A percentile compares a stretch with the other conserved stretches of the same genome.
Conservation (phyloP, 768 basidiomycete genomes). For the Jaapia argillacea region DNA sequence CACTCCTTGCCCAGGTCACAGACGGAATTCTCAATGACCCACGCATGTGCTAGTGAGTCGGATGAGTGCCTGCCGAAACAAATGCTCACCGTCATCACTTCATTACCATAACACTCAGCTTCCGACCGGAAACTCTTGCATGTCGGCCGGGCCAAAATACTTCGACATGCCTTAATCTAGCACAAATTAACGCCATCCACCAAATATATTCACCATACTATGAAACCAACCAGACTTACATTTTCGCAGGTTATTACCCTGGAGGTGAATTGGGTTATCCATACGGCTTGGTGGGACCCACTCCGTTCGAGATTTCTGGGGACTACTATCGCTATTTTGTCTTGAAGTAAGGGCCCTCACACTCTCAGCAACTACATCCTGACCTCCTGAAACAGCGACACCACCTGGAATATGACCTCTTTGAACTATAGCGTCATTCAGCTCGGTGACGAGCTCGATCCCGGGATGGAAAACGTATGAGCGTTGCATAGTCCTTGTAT, state of each 20-base stretch:
- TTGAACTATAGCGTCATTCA: constrained; percentile 10
- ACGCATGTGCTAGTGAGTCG: constrained; percentile 12
- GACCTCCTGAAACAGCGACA: constrained; percentile 14
- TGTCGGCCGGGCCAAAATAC: constrained; percentile 15
- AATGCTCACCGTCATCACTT: neutral
- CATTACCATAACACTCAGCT: constrained; percentile 2
- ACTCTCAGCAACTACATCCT: neutral
- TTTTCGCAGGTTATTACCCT: constrained; percentile 18
- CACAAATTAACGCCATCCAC: constrained; percentile 17
- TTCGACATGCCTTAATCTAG: constrained; percentile 15
- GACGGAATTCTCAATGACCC: constrained; percentile 21
- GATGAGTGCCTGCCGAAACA: too few relatives aligned
- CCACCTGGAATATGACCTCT: constrained; percentile 9
- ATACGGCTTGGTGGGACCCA: constrained; percentile 9
- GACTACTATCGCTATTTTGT: constrained; percentile 12
- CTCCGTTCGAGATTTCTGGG: constrained; percentile 7
- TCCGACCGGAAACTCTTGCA: constrained; percentile 18
- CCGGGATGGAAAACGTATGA: constrained; percentile 5
- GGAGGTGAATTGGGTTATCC: constrained; percentile 15
- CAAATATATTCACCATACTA: constrained; percentile 17
- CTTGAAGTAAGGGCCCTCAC: constrained; percentile 11
- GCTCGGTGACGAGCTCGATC: constrained; percentile 10
- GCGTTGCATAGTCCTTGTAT: neutral
- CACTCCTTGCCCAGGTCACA: constrained; percentile 5
- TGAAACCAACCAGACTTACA: constrained; percentile 14